phyloP scores from a whole-genome alignment of 306 rosid species.

The Cyclanthera cordifolia region DNA sequence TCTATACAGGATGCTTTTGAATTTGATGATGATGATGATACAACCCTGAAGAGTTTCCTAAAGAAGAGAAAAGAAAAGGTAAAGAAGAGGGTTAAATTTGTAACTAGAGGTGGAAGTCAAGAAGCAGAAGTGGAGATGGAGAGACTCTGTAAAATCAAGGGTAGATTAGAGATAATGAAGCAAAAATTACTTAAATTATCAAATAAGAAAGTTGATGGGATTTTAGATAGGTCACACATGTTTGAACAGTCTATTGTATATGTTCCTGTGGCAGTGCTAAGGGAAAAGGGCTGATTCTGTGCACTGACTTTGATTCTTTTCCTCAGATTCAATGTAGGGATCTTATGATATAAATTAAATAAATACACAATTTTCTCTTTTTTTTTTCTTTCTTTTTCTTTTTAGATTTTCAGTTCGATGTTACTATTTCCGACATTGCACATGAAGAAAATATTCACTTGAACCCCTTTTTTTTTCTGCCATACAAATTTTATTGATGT shows the following conservation, averaged over 20 bases:
- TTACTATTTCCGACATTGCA: not conserved
- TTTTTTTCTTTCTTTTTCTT: too few species aligned
- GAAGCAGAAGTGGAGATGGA: slow-evolving; percentile 61
- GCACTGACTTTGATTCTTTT: not conserved
- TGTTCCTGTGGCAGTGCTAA: slow-evolving; percentile 67
- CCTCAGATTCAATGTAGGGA: not conserved
- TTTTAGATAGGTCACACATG: slow-evolving; percentile 19
- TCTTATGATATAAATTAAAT: not conserved
- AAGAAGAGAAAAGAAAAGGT: slow-evolving; percentile 34
- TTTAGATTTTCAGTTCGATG: not conserved
- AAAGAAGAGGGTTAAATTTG: slow-evolving; percentile 23
- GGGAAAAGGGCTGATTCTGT: slow-evolving; percentile 46
- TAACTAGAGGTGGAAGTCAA: slow-evolving; percentile 27
- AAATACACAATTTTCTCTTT: too few species aligned
- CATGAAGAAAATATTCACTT: too few species aligned
- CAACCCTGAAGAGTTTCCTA: slow-evolving; percentile 61
- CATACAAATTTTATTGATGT: too few species aligned
- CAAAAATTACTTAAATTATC: slow-evolving; percentile 33
- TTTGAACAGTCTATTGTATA: slow-evolving; percentile 35
- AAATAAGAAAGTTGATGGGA: slow-evolving; percentile 20
- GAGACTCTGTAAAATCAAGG: slow-evolving; percentile 44
- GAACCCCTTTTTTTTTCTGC: too few species aligned
- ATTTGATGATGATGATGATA: slow-evolving; percentile 41
- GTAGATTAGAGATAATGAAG: slow-evolving; percentile 36
- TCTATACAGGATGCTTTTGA: slow-evolving; percentile 49